phyloP scores from a whole-genome alignment of 1,284 basidiomycete genomes.

The Rhodotorula sp. region DNA sequence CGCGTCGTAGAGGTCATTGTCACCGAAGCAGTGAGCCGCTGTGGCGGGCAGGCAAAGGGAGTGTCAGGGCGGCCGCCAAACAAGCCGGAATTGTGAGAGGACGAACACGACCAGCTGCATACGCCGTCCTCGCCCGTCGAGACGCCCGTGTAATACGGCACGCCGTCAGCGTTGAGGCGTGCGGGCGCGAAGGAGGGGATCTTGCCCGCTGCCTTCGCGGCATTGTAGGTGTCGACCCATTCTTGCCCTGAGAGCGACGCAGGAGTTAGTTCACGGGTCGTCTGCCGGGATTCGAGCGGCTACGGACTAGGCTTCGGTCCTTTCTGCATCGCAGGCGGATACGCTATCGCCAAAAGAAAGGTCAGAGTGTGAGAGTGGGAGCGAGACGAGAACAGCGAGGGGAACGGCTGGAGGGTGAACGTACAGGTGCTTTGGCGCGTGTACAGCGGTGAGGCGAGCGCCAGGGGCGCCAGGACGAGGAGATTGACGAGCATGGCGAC shows the following conservation, averaged over 20 bases:
- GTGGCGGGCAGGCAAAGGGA: not conserved
- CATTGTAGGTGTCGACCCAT: conserved; percentile 33
- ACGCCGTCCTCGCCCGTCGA: conserved; percentile 19
- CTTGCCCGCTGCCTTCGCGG: conserved; percentile 25
- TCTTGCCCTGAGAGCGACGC: conserved; percentile 1
- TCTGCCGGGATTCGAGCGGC: too few relatives aligned
- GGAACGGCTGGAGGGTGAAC: not conserved
- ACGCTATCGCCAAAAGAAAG: not conserved
- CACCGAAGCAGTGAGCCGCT: conserved; percentile 20
- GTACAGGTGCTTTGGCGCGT: not conserved
- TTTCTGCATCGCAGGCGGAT: not conserved
- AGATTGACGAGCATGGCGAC: not conserved
- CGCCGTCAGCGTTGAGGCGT: conserved; percentile 1
- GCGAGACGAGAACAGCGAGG: not conserved
- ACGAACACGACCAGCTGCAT: conserved; percentile 25
- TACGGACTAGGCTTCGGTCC: conserved; percentile 14
- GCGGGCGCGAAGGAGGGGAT: conserved; percentile 29
- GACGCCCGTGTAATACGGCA: conserved; percentile 7
- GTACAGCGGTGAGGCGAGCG: not conserved
- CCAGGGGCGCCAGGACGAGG: not conserved
- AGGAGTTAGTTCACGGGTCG: not conserved
- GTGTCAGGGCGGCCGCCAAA: not conserved
- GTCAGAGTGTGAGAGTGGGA: not conserved
- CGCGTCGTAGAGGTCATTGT: conserved; percentile 22
- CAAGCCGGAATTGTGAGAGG: not conserved